These are phyloP conservation scores for Auriscalpium vulgare DNA, from an alignment of 768 basidiomycete species.

Conservation along the genomic window DNA sequence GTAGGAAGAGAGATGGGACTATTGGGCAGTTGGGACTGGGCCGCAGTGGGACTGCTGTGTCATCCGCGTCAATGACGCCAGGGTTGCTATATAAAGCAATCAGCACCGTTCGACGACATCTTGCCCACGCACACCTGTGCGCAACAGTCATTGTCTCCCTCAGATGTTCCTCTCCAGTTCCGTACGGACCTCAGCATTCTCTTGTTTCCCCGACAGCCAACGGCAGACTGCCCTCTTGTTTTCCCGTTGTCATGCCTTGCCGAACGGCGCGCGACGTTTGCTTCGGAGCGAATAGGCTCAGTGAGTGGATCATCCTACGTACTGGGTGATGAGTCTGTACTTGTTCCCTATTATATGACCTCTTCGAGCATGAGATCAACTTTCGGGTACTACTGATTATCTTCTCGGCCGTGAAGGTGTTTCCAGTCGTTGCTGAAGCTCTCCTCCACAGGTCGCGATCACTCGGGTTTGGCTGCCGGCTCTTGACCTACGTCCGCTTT, in stretches of 20 bases:
- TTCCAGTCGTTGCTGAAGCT: too few species aligned
- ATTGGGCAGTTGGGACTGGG: too few species aligned
- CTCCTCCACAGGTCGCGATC: too few species aligned
- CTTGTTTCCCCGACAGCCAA: too few species aligned
- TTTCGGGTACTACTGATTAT: neutral
- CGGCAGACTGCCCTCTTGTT: too few species aligned
- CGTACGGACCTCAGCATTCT: too few species aligned
- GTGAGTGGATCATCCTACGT: neutral
- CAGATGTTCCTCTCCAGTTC: too few species aligned
- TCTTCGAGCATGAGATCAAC: neutral
- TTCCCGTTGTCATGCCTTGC: neutral
- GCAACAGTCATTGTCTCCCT: too few species aligned
- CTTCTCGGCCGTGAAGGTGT: too few species aligned
- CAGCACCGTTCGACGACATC: neutral
- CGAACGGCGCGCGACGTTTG: neutral
- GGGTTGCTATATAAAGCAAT: neutral
- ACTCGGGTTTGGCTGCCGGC: too few species aligned
- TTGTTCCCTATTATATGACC: slow-evolving; percentile 60
- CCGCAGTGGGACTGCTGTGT: neutral
- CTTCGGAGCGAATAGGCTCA: neutral
- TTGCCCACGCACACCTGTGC: neutral
- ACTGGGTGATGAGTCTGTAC: slow-evolving; percentile 35
- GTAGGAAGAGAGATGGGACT: neutral
- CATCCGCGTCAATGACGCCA: neutral
- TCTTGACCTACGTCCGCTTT: too few species aligned